Evolutionary conservation across 352 stramenopile genomes (phyloP).

Genomic region (Globisporangium spiculum): DNA sequence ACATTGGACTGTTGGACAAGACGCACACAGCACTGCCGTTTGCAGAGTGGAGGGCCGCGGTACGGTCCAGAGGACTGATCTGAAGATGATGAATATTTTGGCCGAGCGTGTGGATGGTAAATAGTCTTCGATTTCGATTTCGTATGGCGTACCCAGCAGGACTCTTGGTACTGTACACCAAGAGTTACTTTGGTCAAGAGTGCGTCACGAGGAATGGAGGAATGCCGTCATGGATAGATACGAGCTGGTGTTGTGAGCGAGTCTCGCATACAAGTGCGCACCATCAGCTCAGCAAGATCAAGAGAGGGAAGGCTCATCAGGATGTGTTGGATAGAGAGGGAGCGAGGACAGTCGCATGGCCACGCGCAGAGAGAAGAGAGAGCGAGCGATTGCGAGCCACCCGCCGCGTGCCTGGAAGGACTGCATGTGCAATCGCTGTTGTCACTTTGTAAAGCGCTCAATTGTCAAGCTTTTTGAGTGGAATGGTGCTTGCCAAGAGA

Average conservation of each 20-base stretch:
- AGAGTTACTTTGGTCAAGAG: neutral
- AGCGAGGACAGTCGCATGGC: neutral
- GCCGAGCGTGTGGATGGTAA: neutral
- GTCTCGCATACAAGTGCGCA: neutral
- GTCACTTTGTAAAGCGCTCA: neutral
- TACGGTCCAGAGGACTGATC: neutral
- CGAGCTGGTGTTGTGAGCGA: neutral
- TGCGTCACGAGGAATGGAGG: neutral
- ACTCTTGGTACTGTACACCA: neutral
- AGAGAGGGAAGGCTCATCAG: conserved; percentile 1
- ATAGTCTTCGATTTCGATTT: neutral
- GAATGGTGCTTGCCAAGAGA: neutral
- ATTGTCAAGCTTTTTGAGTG: neutral
- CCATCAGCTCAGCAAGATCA: neutral
- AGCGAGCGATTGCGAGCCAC: neutral
- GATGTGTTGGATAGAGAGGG: conserved; percentile 2
- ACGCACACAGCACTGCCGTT: neutral
- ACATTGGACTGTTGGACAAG: neutral
- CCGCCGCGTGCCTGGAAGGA: neutral
- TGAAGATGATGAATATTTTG: neutral
- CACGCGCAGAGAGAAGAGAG: neutral
- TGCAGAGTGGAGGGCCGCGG: neutral
- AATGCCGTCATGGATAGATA: neutral
- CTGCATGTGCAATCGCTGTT: conserved; percentile 7
- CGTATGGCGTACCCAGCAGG: neutral